phyloP scores from a whole-genome alignment of 768 basidiomycete species.

The Termitomyces sp. region DNA sequence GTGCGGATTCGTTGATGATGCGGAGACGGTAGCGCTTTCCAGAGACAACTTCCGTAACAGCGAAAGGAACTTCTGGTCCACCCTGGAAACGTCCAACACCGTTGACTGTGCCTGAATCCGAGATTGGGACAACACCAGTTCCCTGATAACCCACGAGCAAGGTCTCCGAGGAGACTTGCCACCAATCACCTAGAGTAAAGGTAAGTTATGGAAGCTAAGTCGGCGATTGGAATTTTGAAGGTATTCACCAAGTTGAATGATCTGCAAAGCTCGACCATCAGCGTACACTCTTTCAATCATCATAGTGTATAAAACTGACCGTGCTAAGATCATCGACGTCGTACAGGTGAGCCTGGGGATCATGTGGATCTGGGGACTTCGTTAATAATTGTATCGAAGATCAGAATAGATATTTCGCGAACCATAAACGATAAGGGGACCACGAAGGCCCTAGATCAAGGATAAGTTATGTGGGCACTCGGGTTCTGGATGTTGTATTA shows the following conservation, averaged over 20 bases:
- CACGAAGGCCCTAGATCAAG: slow-evolving; percentile 24
- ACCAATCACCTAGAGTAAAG: slow-evolving; percentile 39
- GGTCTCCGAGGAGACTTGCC: slow-evolving; percentile 18
- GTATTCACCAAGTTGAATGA: slow-evolving; percentile 15
- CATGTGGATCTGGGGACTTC: slow-evolving; percentile 6
- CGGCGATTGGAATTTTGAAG: slow-evolving; percentile 4
- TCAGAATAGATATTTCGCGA: not conserved
- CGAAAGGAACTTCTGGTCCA: slow-evolving; percentile 32
- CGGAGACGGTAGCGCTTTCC: slow-evolving; percentile 47
- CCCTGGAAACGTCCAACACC: slow-evolving; percentile 35
- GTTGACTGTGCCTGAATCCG: slow-evolving; percentile 41
- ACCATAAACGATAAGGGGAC: slow-evolving; percentile 32
- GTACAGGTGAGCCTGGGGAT: slow-evolving; percentile 12
- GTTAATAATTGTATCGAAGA: not conserved
- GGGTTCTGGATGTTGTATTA: not conserved
- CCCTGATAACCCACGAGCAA: slow-evolving; percentile 24
- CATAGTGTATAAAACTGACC: not conserved
- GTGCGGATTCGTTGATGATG: slow-evolving; percentile 42
- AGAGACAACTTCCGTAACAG: slow-evolving; percentile 32
- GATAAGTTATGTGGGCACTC: not conserved
- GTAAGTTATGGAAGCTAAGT: slow-evolving; percentile 21
- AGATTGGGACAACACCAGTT: slow-evolving; percentile 26
- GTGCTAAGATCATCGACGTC: slow-evolving; percentile 14
- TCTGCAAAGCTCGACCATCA: slow-evolving; percentile 2
- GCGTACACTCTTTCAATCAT: not conserved